phyloP scores from a whole-genome alignment of 2,329 filamentous ascomycete genomes.

The Didymella pomorum region DNA sequence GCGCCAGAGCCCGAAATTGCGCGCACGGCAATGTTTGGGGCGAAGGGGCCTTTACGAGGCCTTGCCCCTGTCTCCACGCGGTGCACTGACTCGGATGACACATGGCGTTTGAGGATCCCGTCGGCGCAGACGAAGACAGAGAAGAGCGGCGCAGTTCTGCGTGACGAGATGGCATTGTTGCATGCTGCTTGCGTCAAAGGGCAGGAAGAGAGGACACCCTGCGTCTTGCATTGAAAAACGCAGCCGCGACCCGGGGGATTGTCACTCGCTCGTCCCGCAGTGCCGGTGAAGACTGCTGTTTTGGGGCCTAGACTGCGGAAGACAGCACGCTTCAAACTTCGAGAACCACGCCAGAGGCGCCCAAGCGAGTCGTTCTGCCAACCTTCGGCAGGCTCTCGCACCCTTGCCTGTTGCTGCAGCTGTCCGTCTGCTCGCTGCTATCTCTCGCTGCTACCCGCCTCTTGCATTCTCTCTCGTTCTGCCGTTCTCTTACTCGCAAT shows the following conservation, averaged over 20 bases:
- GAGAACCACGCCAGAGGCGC: constrained; percentile 28
- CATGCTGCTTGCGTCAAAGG: constrained; percentile 1
- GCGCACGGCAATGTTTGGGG: constrained; percentile 9
- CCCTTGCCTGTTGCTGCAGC: constrained; percentile 16
- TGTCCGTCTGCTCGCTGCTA: constrained; percentile 13
- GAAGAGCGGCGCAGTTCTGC: constrained; percentile 1
- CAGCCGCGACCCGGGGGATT: constrained; percentile 5
- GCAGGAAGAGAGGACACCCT: neutral
- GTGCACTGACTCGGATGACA: constrained; percentile 17
- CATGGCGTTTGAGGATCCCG: constrained; percentile 11
- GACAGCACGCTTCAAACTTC: constrained; percentile 26
- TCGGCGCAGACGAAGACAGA: constrained; percentile 2
- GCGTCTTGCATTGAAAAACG: constrained; percentile 3
- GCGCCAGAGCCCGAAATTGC: constrained; percentile 12
- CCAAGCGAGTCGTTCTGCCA: constrained; percentile 21
- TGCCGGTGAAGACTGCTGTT: constrained; percentile 24
- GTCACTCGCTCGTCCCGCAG: constrained; percentile 9
- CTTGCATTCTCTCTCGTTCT: constrained; percentile 12
- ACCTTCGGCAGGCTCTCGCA: constrained; percentile 11
- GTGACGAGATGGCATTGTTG: neutral
- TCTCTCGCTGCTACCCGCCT: constrained; percentile 13
- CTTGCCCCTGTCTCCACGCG: constrained; percentile 18
- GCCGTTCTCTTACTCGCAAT: constrained; percentile 14
- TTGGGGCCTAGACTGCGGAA: constrained; percentile 30
- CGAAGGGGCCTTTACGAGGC: neutral